phyloP scores from a whole-genome alignment of 192 early-diverging fungal genomes.

The Mortierella claussenii region DNA sequence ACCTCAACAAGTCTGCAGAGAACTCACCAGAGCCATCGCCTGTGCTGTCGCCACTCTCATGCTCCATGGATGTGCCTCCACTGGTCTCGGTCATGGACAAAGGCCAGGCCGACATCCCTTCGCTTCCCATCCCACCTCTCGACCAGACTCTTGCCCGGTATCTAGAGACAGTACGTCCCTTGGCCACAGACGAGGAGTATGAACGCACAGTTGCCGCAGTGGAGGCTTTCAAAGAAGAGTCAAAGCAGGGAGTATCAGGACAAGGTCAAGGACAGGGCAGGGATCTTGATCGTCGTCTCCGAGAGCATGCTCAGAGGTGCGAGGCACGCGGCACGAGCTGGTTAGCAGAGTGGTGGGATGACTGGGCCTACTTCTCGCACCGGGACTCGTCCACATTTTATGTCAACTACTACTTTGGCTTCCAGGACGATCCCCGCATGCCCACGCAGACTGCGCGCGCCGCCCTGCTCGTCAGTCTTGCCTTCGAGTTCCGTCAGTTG shows the following conservation, averaged over 20 bases:
- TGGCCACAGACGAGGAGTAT: conserved; percentile 60
- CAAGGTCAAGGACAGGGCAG: conserved; percentile 12
- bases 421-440: conserved; percentile 47
- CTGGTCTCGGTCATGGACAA: conserved; percentile 45
- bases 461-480: conserved; percentile 44
- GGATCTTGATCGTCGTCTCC: conserved; percentile 49
- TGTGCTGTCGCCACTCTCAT: conserved; percentile 1
- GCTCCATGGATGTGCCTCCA: not conserved
- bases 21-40: conserved; percentile 36
- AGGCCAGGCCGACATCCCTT: conserved; percentile 48
- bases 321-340: conserved; percentile 57
- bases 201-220: conserved; percentile 56
- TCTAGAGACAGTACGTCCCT: conserved; percentile 57
- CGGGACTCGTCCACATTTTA: conserved; percentile 49
- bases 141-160: conserved; percentile 63
- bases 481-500: conserved; percentile 43
- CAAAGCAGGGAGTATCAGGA: conserved; percentile 1
- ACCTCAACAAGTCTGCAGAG: conserved; percentile 46
- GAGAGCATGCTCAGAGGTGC: conserved; percentile 55
- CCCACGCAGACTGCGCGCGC: conserved; percentile 49
- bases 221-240: conserved; percentile 53
- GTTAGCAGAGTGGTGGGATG: conserved; percentile 56
- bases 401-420: conserved; percentile 54
- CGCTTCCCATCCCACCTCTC: conserved; percentile 66
- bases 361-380: conserved; percentile 48